Evolutionary conservation across 495 filamentous ascomycete species (phyloP), one percentile per base, ranked within the genome.

Genomic region (Talaromyces thailandensis): DNA sequence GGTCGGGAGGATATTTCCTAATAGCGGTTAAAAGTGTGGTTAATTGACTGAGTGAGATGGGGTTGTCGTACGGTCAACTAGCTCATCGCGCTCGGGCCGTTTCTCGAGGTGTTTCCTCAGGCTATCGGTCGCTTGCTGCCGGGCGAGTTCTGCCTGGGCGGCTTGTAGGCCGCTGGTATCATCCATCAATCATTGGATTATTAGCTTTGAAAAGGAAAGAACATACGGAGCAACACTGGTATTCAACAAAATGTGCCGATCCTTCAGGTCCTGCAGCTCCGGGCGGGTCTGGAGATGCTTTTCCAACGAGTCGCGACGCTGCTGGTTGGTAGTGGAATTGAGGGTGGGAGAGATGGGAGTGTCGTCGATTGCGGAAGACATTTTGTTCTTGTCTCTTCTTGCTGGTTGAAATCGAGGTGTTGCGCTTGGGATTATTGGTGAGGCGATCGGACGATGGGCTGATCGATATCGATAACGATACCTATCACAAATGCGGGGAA

Each of bases 251-350:
- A 91, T 91, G 66, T 91, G 84, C 56, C 84, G 73, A 63, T 89
- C 81, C 74, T 88, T 90, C 58, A 96, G 85, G 63, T 96, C 91
- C 68, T 92, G 78, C 48, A 84, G 79, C 23, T 92, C 89, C 11
- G 92, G 92, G 40, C 92, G 88, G 61, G 83, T 84, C 69, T 87
- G 84, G 62, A 96, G 82, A 68, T 93, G 89, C 67, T 89, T 90
- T 75, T 94, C 91, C 31, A 96, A 84, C n/a, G 89, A 92, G 77
- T 95, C 87, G 73, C 90, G 90, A 67, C 92, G 87, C n/a, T 48
- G 59, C 59, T 61, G 59, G 45, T 18, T 51, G 66, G 86, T 86
- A 63, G 82, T 76, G 60, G 88, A 84, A 18, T 51, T 52, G 59
- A 61, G 59, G n/a, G 88, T 87, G 45, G 66, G 66, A 18, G 66